Base-by-base conservation (phyloP, 139 green algal genomes). In the Chlorella sorokiniana region DNA sequence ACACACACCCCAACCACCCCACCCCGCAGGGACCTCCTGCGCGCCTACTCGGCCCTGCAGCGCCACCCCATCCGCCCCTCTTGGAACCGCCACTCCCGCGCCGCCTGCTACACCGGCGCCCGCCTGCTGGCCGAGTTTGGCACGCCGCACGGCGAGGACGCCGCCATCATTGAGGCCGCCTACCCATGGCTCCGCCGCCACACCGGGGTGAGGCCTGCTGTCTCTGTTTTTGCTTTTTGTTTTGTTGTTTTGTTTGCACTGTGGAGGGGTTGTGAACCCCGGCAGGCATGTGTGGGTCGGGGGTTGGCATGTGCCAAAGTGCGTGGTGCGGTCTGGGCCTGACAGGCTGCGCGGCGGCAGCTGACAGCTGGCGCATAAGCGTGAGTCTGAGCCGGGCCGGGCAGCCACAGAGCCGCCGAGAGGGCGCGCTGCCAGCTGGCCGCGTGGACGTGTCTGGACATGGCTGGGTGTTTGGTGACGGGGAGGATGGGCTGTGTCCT, bases 51-150 rank as follows among this genome's bases (percentile, higher is more conserved):
- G 0, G 45, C 70, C 3, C 70, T 85, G 44, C 86, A 90, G 62
- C 80, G 31, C 22, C 82, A 81, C 51, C 11, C 45, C 35, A 37
- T 78, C 20, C 48, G 69, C n/a, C 79, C 83, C 18, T 65, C 56
- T 10, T 6, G 18, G 18, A 65, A 65, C 56, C 56, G 29, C 18
- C 65, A 72, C 23, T 62, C 68, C 79, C 86, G 86, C 70, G 67
- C 69, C 10, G 35, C 45, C 4, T 88, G 83, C 80, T 88, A 88
- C 80, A 84, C 68, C 29, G 86, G 86, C 1, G 62, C 80, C 42
- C 31, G 59, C 22, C 76, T 90, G 44, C 76, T 90, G 27, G 76
- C 85, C 56, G 76, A 90, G 76, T 90, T 90, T 78, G 76, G 38
- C 9, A 81, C 72, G 9, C 86, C 86, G 8, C 76, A 88, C 45